A percentile compares a stretch with the other conserved stretches of the same genome.
Evolutionary conservation across 331 rosid genomes (phyloP).

Genomic region (Malus hybrid): DNA sequence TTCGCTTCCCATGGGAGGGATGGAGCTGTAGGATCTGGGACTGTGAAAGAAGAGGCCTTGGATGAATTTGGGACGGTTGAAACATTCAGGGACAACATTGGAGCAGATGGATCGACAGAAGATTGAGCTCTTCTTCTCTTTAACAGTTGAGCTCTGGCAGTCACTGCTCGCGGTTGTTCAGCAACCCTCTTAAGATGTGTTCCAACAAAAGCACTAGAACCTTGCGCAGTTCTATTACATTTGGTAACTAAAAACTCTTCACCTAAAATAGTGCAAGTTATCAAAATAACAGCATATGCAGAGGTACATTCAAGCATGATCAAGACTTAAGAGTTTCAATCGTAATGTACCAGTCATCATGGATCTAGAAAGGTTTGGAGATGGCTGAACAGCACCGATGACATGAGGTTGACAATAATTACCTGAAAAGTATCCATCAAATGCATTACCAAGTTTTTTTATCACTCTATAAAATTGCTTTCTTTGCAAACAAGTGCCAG

Average conservation of each 20-base stretch:
- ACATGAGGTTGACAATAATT: background rate
- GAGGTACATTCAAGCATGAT: background rate
- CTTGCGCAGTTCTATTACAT: slow-evolving; percentile 1
- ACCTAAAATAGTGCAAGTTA: slow-evolving; percentile 10
- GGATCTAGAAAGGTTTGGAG: background rate
- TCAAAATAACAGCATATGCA: background rate
- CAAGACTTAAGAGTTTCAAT: background rate
- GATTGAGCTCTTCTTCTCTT: background rate
- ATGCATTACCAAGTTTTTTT: background rate
- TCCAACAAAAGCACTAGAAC: background rate
- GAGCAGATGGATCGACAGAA: background rate
- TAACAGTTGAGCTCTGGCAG: background rate
- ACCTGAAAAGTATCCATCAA: slow-evolving; percentile 6
- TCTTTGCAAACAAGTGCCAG: background rate
- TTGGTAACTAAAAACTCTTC: background rate
- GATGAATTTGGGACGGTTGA: slow-evolving; percentile 8
- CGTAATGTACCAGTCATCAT: background rate
- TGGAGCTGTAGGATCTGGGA: background rate
- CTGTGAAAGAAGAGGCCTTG: background rate
- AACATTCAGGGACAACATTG: slow-evolving; percentile 4
- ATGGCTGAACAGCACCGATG: background rate
- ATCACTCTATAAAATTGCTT: background rate
- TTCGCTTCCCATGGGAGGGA: background rate
- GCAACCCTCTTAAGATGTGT: slow-evolving; percentile 11
- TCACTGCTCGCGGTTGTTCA: background rate